These are phyloP conservation scores for Euphorbia schlechtendalii DNA, from an alignment of 441 rosid species.

Conservation along the genomic window DNA sequence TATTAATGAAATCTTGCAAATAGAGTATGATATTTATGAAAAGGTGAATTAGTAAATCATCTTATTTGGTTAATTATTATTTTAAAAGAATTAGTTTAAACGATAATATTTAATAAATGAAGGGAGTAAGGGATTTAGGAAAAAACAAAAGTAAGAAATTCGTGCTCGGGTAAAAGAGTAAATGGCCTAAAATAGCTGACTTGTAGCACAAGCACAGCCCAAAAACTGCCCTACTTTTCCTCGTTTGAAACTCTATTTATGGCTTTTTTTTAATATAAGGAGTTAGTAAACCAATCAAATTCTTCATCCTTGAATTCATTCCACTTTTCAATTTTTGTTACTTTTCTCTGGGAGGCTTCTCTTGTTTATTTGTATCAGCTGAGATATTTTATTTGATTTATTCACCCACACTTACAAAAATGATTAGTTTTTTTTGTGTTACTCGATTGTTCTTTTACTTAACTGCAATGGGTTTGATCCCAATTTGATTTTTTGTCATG, in stretches of 20 bases:
- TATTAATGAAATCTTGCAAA: no score
- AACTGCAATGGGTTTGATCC: neutral
- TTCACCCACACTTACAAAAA: neutral
- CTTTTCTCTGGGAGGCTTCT: neutral
- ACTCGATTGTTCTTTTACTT: neutral
- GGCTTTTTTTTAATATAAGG: neutral
- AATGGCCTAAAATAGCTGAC: no score
- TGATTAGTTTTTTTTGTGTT: neutral
- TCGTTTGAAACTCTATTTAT: no score
- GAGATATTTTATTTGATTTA: constrained; percentile 25
- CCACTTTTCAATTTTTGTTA: neutral
- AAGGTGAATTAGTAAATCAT: no score
- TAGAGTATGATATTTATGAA: no score
- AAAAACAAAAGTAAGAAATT: no score
- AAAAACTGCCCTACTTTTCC: neutral
- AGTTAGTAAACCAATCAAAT: neutral
- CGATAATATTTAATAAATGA: no score
- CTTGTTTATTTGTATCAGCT: neutral
- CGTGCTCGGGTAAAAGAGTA: no score
- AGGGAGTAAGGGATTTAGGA: no score
- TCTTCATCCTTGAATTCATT: neutral
- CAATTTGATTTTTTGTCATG: neutral
- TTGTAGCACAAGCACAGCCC: neutral
- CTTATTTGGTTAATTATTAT: no score
- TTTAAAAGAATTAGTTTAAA: no score